Evolutionary conservation across 2,329 filamentous ascomycete species (phyloP), one percentile per base, ranked within the genome.

Genomic region (Xylariales sp.): DNA sequence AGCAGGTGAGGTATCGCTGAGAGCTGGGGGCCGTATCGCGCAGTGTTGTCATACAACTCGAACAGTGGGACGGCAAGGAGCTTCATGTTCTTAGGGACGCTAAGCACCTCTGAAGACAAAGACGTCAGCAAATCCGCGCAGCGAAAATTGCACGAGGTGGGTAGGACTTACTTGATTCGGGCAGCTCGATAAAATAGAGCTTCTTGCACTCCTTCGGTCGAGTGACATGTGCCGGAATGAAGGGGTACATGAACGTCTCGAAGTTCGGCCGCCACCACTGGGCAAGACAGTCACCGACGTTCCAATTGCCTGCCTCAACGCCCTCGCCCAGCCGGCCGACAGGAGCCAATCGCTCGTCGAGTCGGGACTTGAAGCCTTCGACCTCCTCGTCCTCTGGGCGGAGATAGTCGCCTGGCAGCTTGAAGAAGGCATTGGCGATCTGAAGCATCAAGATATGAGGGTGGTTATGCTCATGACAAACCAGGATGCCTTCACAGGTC

Each of bases 241-340:
- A 98, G 1, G 93, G 93, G 63, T 98, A 98, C 89, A 98, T 96
- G 74, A 97, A 97, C 2, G 93, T 97, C 73, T 98, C 93, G 62
- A 97, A 96, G 71, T 97, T 98, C 40, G 93, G 93, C 44, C 93
- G 78, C 89, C 91, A 98, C 93, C 93, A 98, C 69, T 96, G 90
- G 40, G 93, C 91, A 43, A 98, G 75, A 36, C 90, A 95, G 62
- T 97, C 93, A 54, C 87, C 88, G 53, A 98, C 82, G 62, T 94
- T 78, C 93, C 93, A 98, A 59, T 95, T 88, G 50, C 87, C 86
- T 0, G 65, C 62, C 61, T 91, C 90, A 54, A 93, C 87, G 37
- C 86, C 87, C 63, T 94, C 86, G 46, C 88, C 86, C 19, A 87
- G 81, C 36, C 84, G 83, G 40, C 88, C 88, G n/a, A 93, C 87